A percentile compares a stretch with the other conserved stretches of the same genome.
These are phyloP conservation scores for Zygoascus sp. DNA, from an alignment of 1,139 yeast species.

Conservation along the genomic window DNA sequence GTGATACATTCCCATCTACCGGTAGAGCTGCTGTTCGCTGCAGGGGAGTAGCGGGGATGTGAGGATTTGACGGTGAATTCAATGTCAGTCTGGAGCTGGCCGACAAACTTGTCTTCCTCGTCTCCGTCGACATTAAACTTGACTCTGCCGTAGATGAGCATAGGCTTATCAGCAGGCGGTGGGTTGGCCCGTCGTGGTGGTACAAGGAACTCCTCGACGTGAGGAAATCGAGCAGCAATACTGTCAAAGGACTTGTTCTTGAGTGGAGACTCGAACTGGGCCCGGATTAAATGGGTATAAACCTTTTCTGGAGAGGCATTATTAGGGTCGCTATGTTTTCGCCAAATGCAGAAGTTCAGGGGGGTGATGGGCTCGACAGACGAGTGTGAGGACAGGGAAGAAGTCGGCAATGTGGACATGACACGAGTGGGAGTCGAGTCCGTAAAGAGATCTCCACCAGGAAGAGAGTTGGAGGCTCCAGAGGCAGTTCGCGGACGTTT, in stretches of 20 bases:
- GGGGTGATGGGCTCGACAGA: slow-evolving; percentile 15
- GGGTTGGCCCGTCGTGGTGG: slow-evolving; percentile 15
- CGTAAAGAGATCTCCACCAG: slow-evolving; percentile 3
- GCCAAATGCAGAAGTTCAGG: slow-evolving; percentile 30
- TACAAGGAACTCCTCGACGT: slow-evolving; percentile 25
- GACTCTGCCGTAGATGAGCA: slow-evolving; percentile 33
- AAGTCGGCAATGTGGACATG: slow-evolving; percentile 4
- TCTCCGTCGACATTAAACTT: slow-evolving; percentile 26
- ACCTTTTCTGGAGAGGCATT: slow-evolving; percentile 16
- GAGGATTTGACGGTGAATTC: slow-evolving; percentile 24
- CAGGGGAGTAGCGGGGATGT: slow-evolving; percentile 10
- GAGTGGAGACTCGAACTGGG: slow-evolving; percentile 36
- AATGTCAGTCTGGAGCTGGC: slow-evolving; percentile 26
- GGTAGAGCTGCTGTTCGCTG: background rate
- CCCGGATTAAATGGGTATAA: slow-evolving; percentile 34
- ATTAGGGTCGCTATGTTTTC: slow-evolving; percentile 4
- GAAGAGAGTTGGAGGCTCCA: background rate
- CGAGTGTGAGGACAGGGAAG: background rate
- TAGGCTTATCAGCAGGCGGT: slow-evolving; percentile 1
- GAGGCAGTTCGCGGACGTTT: slow-evolving; percentile 2
- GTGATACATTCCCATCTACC: slow-evolving; percentile 32
- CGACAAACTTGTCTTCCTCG: slow-evolving; percentile 15
- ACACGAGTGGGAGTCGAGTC: slow-evolving; percentile 3
- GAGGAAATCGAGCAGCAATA: slow-evolving; percentile 31
- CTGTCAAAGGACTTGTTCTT: slow-evolving; percentile 25